Percentiles rank a stretch among this genome's conserved stretches.
These are phyloP conservation scores for Colletotrichum sojae DNA, from an alignment of 2,329 filamentous ascomycete genomes.

Conservation along the genomic window DNA sequence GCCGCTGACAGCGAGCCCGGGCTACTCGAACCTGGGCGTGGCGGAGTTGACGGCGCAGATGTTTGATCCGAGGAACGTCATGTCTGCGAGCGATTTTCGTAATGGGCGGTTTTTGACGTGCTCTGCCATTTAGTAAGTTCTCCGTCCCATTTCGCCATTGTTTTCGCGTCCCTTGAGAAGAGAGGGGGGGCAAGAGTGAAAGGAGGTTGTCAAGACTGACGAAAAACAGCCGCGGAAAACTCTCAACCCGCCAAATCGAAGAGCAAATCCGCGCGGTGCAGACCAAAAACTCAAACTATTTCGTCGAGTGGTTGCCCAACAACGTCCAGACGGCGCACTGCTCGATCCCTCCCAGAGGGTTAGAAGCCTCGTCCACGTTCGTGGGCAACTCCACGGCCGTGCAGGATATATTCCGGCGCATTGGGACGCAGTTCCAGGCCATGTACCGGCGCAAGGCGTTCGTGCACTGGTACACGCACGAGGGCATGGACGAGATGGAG, in stretches of 20 bases:
- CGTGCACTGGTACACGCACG: conserved; percentile 99
- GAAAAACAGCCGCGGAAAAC: conserved; percentile 85
- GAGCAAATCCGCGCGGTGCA: conserved; percentile 99
- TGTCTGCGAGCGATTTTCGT: conserved; percentile 99
- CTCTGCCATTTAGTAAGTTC: conserved; percentile 92
- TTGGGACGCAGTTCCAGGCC: conserved; percentile 98
- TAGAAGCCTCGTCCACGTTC: conserved; percentile 99
- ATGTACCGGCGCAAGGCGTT: conserved; percentile 99
- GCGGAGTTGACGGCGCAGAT: conserved; percentile 99
- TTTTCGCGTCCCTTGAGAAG: neutral
- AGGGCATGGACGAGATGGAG: conserved; percentile 99
- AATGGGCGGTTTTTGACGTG: conserved; percentile 99
- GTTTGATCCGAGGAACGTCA: conserved; percentile 99
- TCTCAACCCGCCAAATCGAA: conserved; percentile 99
- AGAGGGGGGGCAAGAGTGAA: neutral
- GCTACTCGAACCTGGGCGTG: conserved; percentile 97
- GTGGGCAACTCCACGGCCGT: conserved; percentile 99
- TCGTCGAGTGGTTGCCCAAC: conserved; percentile 99
- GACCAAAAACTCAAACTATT: conserved; percentile 99
- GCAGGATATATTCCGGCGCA: conserved; percentile 99
- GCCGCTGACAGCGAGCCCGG: conserved; percentile 85
- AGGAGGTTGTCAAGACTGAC: neutral
- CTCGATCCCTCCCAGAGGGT: conserved; percentile 95
- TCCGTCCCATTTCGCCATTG: neutral
- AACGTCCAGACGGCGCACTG: conserved; percentile 99